phyloP scores from a whole-genome alignment of 306 rosid species.

The Begonia masoniana region DNA sequence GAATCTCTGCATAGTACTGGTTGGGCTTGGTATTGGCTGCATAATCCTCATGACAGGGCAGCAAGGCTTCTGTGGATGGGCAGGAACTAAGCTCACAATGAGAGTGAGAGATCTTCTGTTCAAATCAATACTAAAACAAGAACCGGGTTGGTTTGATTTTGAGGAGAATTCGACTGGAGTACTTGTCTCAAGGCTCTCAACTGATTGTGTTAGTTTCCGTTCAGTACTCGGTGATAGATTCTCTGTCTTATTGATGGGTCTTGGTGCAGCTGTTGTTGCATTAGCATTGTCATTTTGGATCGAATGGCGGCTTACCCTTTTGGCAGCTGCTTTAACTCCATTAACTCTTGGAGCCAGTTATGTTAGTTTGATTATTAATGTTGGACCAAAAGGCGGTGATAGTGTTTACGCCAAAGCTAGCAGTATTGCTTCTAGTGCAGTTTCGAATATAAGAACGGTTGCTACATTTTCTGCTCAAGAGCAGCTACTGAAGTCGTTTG shows the following conservation, averaged over 20 bases:
- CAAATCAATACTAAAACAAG: constrained; percentile 71
- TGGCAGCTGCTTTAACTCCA: constrained; percentile 75
- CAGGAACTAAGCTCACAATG: constrained; percentile 74
- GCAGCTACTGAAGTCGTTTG: constrained; percentile 55
- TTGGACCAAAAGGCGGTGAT: constrained; percentile 61
- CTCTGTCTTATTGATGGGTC: constrained; percentile 82
- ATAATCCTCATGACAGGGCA: constrained; percentile 77
- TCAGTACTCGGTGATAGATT: constrained; percentile 61
- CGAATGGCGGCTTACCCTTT: constrained; percentile 44
- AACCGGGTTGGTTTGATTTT: constrained; percentile 92
- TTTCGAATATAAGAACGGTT: constrained; percentile 74
- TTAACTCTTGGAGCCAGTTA: constrained; percentile 90
- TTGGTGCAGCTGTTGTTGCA: constrained; percentile 70
- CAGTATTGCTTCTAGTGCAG: constrained; percentile 82
- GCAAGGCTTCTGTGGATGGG: constrained; percentile 91
- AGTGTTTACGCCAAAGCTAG: constrained; percentile 68
- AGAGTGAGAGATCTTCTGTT: constrained; percentile 69
- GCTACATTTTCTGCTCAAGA: constrained; percentile 81
- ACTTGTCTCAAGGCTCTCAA: constrained; percentile 63
- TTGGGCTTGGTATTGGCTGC: constrained; percentile 75
- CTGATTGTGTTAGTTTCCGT: constrained; percentile 52
- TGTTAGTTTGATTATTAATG: constrained; percentile 54
- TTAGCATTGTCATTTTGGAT: constrained; percentile 42
- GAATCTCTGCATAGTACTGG: constrained; percentile 46
- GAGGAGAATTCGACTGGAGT: constrained; percentile 68